These are phyloP conservation scores for Globisporangium barbulae DNA, from an alignment of 352 stramenopile species.

Conservation along the genomic window DNA sequence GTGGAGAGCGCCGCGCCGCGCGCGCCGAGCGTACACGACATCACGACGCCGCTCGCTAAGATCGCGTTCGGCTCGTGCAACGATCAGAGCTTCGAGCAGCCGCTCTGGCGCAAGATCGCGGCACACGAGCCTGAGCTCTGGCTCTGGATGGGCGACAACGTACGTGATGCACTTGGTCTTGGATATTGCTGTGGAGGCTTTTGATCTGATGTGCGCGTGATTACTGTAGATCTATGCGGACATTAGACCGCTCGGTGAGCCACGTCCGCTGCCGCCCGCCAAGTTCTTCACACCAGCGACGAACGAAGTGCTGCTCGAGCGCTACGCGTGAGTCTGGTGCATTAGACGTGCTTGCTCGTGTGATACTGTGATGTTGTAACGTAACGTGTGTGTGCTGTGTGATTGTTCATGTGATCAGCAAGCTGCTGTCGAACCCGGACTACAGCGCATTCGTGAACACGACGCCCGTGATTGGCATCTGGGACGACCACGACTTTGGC, in stretches of 20 bases:
- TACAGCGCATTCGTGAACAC: constrained; percentile 57
- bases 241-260: constrained; percentile 48
- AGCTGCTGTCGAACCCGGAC: constrained; percentile 56
- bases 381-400: constrained; percentile 10
- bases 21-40: constrained; percentile 36
- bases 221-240: constrained; percentile 70
- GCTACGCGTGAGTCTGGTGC: constrained; percentile 49
- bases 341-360: background rate
- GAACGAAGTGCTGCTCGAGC: constrained; percentile 40
- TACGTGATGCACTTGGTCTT: constrained; percentile 21
- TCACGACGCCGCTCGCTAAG: constrained; percentile 41
- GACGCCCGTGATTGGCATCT: constrained; percentile 83
- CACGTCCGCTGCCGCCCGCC: constrained; percentile 32
- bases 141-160: constrained; percentile 89
- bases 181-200: background rate
- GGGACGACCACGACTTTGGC: constrained; percentile 91
- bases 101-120: constrained; percentile 66
- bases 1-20: background rate
- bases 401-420: constrained; percentile 27
- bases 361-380: background rate
- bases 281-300: constrained; percentile 67
- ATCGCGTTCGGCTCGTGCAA: constrained; percentile 87
- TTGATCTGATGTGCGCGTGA: constrained; percentile 3
- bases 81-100: constrained; percentile 80
- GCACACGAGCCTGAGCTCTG: constrained; percentile 65